Evolutionary conservation across 805 yeast genomes (phyloP), one percentile per base, ranked within the genome.

Genomic region (Yarrowia deformans): DNA sequence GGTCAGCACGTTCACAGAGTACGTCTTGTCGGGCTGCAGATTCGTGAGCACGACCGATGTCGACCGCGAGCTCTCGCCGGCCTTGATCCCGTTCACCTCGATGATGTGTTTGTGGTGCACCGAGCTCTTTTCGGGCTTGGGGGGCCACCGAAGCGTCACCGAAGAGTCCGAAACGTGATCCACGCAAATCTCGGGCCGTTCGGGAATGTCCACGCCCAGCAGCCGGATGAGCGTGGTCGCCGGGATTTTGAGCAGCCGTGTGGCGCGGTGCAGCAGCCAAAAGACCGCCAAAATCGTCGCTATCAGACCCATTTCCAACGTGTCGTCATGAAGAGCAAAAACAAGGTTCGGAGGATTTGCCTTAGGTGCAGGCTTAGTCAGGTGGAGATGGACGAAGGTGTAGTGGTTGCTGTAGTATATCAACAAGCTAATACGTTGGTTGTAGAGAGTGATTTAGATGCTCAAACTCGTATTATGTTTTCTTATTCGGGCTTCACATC

Each of bases 151-250:
- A 48, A 78, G 69, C 8, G 76, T 69, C 8, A 78, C 74, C 7
- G 76, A 71, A 39, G 73, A 72, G 46, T 75, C 70, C 1, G 78
- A 70, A 43, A 78, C 72, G 14, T 73, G 69, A 60, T 77, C 80
- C 29, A 78, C 71, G 32, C 76, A 73, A 18, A 77, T 77, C 16
- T 70, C 70, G 3, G 80, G 80, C 16, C 78, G 68, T 6, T 77
- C 75, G 1, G 81, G 81, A 8, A 78, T 71, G 55, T 78, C 80
- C 42, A 78, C 77, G 16, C 81, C 81, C 42, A 78, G 72, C 23
- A 76, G 71, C 64, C 76, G 75, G 32, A 78, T 74, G 23, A 78
- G 75, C 13, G 74, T 71, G 16, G 78, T 75, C 29, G 77, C 76
- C 2, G 81, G 79, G 54, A 77, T 76, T 70, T 74, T 76, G 23